These are phyloP conservation scores for Flaveria ramosissima DNA, from an alignment of 129 eudicot genomes.

Conservation along the genomic window DNA sequence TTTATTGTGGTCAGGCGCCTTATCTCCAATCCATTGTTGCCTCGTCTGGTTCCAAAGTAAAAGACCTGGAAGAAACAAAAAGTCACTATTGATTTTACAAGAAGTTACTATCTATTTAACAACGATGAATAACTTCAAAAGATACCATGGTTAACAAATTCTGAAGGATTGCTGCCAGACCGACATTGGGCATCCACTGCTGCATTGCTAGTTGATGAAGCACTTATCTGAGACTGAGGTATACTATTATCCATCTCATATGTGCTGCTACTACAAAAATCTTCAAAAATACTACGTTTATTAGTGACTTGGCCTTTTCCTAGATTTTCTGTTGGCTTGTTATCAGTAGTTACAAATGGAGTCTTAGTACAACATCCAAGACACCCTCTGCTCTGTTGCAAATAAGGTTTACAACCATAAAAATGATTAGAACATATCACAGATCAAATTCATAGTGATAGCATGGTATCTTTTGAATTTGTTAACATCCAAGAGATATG, in stretches of 20 bases:
- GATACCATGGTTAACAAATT: conserved; percentile 80
- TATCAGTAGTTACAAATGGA: conserved; percentile 52
- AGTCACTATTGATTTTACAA: not conserved
- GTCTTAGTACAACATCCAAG: conserved; percentile 89
- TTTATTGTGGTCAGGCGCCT: conserved; percentile 39
- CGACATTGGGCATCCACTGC: conserved; percentile 50
- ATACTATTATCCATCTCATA: conserved; percentile 75
- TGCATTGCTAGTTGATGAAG: conserved; percentile 69
- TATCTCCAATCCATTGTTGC: conserved; percentile 80
- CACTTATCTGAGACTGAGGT: conserved; percentile 69
- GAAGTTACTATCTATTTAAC: not conserved
- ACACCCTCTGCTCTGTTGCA: conserved; percentile 98
- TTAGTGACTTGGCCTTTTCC: conserved; percentile 31
- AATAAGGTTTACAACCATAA: conserved; percentile 68
- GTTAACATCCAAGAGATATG: not conserved
- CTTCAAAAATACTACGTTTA: conserved; percentile 57
- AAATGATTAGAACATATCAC: conserved; percentile 26
- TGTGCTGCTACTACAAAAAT: conserved; percentile 77
- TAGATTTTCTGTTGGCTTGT: conserved; percentile 55
- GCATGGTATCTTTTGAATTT: too few species aligned
- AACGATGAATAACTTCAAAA: not conserved
- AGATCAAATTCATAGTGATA: not conserved
- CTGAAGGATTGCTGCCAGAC: conserved; percentile 57
- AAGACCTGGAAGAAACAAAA: conserved; percentile 49
- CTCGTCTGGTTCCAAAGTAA: conserved; percentile 87